Percentiles rank a stretch among this genome's conserved stretches.
Evolutionary conservation across 495 filamentous ascomycete genomes (phyloP).

Genomic region (Penicillium robsamsonii): DNA sequence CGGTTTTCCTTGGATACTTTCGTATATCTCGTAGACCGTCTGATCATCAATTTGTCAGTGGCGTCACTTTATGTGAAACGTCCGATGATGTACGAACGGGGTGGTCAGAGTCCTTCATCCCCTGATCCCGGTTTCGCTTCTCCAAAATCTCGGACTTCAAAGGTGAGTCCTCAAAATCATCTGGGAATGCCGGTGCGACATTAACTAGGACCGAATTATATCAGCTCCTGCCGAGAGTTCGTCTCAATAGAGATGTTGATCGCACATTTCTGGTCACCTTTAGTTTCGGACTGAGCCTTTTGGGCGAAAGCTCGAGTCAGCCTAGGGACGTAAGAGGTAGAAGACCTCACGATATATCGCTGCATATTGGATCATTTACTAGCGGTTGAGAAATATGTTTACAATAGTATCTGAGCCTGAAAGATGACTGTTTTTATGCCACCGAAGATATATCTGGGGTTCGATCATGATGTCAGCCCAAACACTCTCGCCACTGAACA

Average conservation of each 20-base stretch:
- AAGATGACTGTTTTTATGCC: too few relatives aligned
- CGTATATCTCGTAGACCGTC: neutral
- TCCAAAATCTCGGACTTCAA: neutral
- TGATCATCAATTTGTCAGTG: neutral
- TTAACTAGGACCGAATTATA: neutral
- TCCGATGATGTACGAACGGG: neutral
- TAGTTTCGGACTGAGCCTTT: neutral
- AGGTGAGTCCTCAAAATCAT: conserved; percentile 3
- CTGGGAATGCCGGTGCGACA: neutral
- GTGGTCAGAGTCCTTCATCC: conserved; percentile 1
- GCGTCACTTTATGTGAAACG: too few relatives aligned
- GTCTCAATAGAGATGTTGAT: neutral
- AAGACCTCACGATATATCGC: neutral
- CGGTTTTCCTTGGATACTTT: neutral
- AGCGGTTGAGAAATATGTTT: too few relatives aligned
- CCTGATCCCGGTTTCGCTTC: neutral
- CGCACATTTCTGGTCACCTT: neutral
- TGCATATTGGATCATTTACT: too few relatives aligned
- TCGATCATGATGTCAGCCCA: too few relatives aligned
- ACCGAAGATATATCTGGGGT: too few relatives aligned
- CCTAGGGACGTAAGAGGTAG: neutral
- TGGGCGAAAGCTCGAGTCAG: neutral
- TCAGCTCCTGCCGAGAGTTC: neutral
- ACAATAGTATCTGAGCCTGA: too few relatives aligned
- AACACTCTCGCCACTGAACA: too few relatives aligned